phyloP scores from a whole-genome alignment of 306 rosid genomes.

The Trifolium subterraneum region DNA sequence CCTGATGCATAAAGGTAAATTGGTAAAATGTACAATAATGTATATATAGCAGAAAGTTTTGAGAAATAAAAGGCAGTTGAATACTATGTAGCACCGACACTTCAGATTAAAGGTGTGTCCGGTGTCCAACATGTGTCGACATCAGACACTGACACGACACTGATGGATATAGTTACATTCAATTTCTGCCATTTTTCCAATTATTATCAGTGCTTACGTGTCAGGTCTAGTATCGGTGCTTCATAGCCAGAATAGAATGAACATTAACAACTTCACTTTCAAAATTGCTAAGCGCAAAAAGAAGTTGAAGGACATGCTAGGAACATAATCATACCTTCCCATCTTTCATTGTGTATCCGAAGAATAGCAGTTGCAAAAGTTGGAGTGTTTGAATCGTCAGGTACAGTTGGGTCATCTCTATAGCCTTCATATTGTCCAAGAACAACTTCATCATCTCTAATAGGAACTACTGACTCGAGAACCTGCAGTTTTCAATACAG shows the following conservation, averaged over 20 bases:
- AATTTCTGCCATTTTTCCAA: neutral
- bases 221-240: neutral
- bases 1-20: slow-evolving; percentile 52
- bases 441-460: slow-evolving; percentile 84
- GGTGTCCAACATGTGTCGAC: neutral
- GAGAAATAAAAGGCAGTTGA: neutral
- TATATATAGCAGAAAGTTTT: neutral
- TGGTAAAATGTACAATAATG: slow-evolving; percentile 21
- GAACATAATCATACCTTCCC: slow-evolving; percentile 74
- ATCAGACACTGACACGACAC: neutral
- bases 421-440: slow-evolving; percentile 98
- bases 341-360: slow-evolving; percentile 92
- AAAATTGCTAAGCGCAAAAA: neutral
- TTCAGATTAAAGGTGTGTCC: neutral
- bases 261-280: slow-evolving; percentile 23
- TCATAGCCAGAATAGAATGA: neutral
- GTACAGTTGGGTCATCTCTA: slow-evolving; percentile 94
- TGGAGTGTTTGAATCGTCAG: slow-evolving; percentile 89
- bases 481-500: slow-evolving; percentile 60
- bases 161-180: neutral
- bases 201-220: neutral
- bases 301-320: slow-evolving; percentile 15
- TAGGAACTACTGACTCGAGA: slow-evolving; percentile 87
- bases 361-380: slow-evolving; percentile 87
- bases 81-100: neutral